Base-by-base conservation (phyloP, 1,284 basidiomycete species). In the Neotropicomus parvogracilis region DNA sequence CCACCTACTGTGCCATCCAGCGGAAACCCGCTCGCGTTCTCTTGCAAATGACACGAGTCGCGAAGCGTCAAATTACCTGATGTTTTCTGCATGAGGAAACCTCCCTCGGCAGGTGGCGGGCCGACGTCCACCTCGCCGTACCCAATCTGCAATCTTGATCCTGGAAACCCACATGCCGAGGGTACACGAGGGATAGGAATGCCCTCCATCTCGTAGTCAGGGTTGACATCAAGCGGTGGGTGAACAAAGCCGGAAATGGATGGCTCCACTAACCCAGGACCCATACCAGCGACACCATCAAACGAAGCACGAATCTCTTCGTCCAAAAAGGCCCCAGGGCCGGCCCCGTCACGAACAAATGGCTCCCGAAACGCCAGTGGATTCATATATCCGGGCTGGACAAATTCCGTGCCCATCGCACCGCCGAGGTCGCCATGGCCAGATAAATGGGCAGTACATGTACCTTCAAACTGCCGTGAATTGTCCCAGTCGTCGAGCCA, bases 231-330 rank as follows among this genome's bases (percentile, higher is more conserved):
- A 28, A 32, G 37, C 1, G 43, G 38, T 2, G 17, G 19, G 19
- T 34, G 43, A 28, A 27, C 34, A 27, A 34, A 7, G 13, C 31
- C 16, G 33, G 40, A 26, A 2, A 14, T 7, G 12, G 38, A 32
- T 3, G 37, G 21, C 24, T 47, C 34, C 12, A 36, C 19, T 28
- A 36, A 40, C 1, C 12, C 31, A 8, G 29, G 6, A 16, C 21
- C 35, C 10, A 31, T 12, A 9, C 24, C 24, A 13, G 14, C 34
- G 4, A 26, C 3, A 17, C 40, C 40, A 16, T 49, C 54, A 26
- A 60, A 53, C 6, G 62, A 62, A 2, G 50, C 59, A 14, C 43
- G 42, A 48, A 60, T 58, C 29, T 62, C 59, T 4, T 60, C 57
- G 6, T 64, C 51, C 28, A 52, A 8, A 38, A 64, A 64, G 1